Percentiles rank a stretch among this genome's conserved stretches.
Conservation (phyloP, 2,329 filamentous ascomycete species). For the Akanthomyces muscarius region DNA sequence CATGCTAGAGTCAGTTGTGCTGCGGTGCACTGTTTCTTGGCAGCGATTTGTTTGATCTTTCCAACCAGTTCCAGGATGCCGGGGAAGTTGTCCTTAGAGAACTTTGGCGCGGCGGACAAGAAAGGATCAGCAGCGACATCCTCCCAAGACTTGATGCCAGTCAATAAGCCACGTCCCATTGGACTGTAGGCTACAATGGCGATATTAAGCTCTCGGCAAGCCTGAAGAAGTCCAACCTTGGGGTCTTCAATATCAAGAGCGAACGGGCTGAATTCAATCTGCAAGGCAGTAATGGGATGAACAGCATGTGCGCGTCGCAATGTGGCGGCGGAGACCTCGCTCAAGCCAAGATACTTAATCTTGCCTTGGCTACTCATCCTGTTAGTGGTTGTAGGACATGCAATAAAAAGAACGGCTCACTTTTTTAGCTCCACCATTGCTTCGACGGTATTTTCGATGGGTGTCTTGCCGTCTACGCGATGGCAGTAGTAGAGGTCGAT, state of each 20-base stretch:
- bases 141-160: slow-evolving; percentile 43
- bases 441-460: slow-evolving; percentile 47
- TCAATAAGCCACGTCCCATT: slow-evolving; percentile 55
- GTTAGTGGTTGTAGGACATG: background rate
- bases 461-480: slow-evolving; percentile 42
- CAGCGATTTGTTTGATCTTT: slow-evolving; percentile 51
- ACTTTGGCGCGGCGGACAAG: slow-evolving; percentile 23
- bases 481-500: slow-evolving; percentile 57
- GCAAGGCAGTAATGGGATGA: slow-evolving; percentile 46
- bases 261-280: slow-evolving; percentile 51
- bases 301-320: slow-evolving; percentile 48
- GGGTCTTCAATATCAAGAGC: slow-evolving; percentile 57
- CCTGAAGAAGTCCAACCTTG: slow-evolving; percentile 45
- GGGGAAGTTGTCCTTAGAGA: slow-evolving; percentile 23
- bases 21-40: too few relatives aligned
- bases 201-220: slow-evolving; percentile 55
- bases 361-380: slow-evolving; percentile 43
- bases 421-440: slow-evolving; percentile 45
- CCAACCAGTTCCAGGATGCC: too few relatives aligned
- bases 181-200: slow-evolving; percentile 56
- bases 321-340: slow-evolving; percentile 45
- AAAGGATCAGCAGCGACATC: slow-evolving; percentile 47
- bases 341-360: slow-evolving; percentile 54
- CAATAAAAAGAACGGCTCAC: slow-evolving; percentile 19
- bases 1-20: slow-evolving; percentile 60